Percentiles rank a stretch among this genome's conserved stretches.
Conservation (phyloP, 768 basidiomycete species). For the Amanita brunnescens region DNA sequence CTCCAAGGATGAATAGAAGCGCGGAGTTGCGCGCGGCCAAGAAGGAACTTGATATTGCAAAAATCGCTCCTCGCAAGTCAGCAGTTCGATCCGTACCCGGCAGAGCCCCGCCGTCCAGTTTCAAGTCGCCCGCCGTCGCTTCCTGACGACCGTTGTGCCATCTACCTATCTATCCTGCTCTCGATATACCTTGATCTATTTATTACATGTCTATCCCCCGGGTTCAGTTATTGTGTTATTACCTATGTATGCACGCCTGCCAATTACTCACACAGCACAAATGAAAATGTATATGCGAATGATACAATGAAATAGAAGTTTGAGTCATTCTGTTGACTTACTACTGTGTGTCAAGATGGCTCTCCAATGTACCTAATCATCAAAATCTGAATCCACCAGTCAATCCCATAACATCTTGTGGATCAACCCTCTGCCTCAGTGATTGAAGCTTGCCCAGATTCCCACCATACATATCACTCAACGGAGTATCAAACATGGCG, state of each 20-base stretch:
- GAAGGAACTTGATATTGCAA: constrained; percentile 43
- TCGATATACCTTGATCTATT: background rate
- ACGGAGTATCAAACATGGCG: too few species aligned
- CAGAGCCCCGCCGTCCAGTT: constrained; percentile 31
- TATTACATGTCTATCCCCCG: background rate
- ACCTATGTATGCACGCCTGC: background rate
- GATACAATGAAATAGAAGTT: too few species aligned
- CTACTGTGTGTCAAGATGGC: too few species aligned
- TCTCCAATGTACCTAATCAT: too few species aligned
- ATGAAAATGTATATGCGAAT: too few species aligned
- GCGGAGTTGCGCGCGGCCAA: constrained; percentile 65
- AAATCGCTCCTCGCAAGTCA: constrained; percentile 25
- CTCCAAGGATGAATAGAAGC: constrained; percentile 66
- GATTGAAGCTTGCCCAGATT: too few species aligned
- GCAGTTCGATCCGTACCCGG: constrained; percentile 12
- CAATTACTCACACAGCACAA: background rate
- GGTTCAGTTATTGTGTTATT: background rate
- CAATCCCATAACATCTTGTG: too few species aligned
- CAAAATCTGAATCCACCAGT: too few species aligned
- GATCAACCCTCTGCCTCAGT: too few species aligned
- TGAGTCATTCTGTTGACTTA: too few species aligned
- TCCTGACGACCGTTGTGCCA: background rate
- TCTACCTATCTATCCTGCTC: background rate
- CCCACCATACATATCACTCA: too few species aligned
- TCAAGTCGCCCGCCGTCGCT: constrained; percentile 24